Conservation (phyloP, 257 asterid genomes). For the Capsicum baccatum region DNA sequence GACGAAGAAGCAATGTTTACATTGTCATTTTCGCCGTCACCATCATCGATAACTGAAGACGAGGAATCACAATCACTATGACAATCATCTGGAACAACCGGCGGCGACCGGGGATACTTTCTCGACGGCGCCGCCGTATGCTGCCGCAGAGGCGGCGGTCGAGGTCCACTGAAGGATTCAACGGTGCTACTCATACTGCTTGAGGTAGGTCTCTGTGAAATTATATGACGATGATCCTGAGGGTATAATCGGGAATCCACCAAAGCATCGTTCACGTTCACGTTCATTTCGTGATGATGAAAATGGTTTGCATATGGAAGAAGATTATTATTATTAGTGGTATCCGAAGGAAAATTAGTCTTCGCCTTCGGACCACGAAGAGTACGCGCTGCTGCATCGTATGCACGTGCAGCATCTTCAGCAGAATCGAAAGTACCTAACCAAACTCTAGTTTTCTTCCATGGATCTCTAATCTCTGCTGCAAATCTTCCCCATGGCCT, state of each 20-base stretch:
- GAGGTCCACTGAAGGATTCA: constrained; percentile 75
- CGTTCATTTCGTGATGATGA: constrained; percentile 32
- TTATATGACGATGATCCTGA: constrained; percentile 48
- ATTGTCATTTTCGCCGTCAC: constrained; percentile 46
- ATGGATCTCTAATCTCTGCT: constrained; percentile 82
- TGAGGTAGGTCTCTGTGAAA: constrained; percentile 62
- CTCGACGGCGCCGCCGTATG: constrained; percentile 42
- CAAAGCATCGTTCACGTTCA: constrained; percentile 30
- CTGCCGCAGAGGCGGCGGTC: constrained; percentile 43
- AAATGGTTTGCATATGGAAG: constrained; percentile 24
- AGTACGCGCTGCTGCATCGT: constrained; percentile 68
- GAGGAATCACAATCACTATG: constrained; percentile 70
- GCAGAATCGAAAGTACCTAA: constrained; percentile 84
- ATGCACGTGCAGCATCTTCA: constrained; percentile 77
- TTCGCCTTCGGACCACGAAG: constrained; percentile 74
- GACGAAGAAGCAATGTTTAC: constrained; percentile 45
- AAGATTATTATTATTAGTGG: background rate
- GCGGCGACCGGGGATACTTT: constrained; percentile 72
- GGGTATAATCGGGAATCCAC: constrained; percentile 47
- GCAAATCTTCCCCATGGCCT: constrained; percentile 82
- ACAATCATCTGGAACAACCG: constrained; percentile 66
- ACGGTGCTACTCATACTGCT: constrained; percentile 83
- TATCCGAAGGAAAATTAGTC: constrained; percentile 52
- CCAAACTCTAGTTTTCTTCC: constrained; percentile 77
- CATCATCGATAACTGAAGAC: constrained; percentile 60